Conservation (phyloP, 495 filamentous ascomycete species). For the Tuber melanosporum region DNA sequence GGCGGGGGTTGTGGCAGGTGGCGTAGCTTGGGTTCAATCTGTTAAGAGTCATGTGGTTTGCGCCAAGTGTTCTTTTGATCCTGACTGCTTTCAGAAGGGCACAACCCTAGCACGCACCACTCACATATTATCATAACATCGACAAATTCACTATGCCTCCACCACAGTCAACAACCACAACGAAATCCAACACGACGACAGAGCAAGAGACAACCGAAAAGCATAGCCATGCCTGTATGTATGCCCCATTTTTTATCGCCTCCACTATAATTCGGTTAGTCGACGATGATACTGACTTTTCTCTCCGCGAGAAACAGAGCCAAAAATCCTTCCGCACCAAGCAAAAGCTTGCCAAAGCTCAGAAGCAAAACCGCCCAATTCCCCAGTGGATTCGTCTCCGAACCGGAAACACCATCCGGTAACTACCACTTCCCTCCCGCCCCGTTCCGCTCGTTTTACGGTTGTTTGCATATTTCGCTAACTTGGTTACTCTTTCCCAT, state of each 20-base stretch:
- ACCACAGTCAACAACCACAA: conserved; percentile 23
- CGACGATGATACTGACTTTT: conserved; percentile 17
- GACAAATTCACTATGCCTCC: conserved; percentile 10
- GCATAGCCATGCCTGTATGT: conserved; percentile 33
- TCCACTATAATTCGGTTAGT: not conserved
- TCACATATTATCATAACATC: not conserved
- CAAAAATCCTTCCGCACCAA: conserved; percentile 99
- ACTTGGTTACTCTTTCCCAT: conserved; percentile 19
- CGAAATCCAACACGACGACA: conserved; percentile 16
- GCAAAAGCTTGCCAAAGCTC: conserved; percentile 99
- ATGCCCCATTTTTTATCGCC: not conserved
- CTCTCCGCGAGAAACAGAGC: conserved; percentile 54
- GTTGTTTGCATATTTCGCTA: conserved; percentile 18
- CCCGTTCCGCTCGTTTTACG: not conserved
- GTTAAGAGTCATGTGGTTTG: not conserved
- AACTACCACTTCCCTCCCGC: conserved; percentile 42
- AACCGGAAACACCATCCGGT: conserved; percentile 98
- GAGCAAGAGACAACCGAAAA: conserved; percentile 21
- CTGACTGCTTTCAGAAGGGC: conserved; percentile 29
- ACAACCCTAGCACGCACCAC: conserved; percentile 24
- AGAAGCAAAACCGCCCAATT: conserved; percentile 99
- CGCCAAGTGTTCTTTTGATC: not conserved
- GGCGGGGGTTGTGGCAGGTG: not conserved
- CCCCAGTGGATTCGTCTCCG: conserved; percentile 98
- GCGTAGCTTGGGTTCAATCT: not conserved